Percentiles rank a stretch among this genome's conserved stretches.
Conservation (phyloP, 176 grass and related monocot species). For the Bromus sterilis region DNA sequence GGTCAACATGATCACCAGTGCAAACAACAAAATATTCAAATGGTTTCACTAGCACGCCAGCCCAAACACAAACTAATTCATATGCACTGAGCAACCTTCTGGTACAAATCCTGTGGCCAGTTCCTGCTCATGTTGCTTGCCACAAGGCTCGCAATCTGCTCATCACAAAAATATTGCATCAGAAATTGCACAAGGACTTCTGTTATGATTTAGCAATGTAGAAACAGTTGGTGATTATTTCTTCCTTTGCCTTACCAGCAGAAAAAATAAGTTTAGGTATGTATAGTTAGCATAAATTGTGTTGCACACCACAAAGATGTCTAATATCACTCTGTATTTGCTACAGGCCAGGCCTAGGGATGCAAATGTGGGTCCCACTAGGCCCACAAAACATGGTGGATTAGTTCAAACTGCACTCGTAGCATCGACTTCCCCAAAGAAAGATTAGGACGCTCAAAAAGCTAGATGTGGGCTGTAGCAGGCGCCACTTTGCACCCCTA, state of each 20-base stretch:
- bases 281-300: neutral
- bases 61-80: slow-evolving; percentile 28
- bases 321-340: neutral
- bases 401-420: too few relatives aligned
- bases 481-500: too few relatives aligned
- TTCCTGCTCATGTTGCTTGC: slow-evolving; percentile 84
- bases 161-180: slow-evolving; percentile 13
- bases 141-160: slow-evolving; percentile 86
- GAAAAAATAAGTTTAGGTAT: neutral
- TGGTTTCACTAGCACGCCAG: neutral
- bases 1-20: neutral
- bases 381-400: too few relatives aligned
- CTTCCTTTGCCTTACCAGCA: neutral
- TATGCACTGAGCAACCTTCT: slow-evolving; percentile 85
- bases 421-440: too few relatives aligned
- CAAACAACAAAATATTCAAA: neutral
- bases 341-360: too few relatives aligned
- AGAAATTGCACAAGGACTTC: neutral
- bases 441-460: too few relatives aligned
- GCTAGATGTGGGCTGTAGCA: too few relatives aligned
- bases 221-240: neutral
- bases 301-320: neutral
- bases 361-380: too few relatives aligned
- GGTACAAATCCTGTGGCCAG: slow-evolving; percentile 95
- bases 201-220: neutral